A percentile compares a stretch with the other conserved stretches of the same genome.
These are phyloP conservation scores for Vigna trinervia DNA, from an alignment of 306 rosid genomes.

Conservation along the genomic window DNA sequence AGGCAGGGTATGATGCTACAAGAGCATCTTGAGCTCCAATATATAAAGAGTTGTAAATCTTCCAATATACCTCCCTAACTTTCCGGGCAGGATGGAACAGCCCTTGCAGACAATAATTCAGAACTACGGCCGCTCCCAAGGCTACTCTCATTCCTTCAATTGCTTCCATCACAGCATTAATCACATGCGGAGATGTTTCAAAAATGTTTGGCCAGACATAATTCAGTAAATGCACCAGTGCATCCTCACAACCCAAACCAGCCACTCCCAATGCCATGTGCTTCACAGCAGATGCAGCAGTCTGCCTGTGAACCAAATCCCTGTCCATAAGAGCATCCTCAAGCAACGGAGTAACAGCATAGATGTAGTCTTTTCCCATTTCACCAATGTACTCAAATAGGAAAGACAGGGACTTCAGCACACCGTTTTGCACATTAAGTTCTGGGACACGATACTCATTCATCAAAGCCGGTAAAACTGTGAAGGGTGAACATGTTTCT, in stretches of 20 bases:
- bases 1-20: slow-evolving; percentile 49
- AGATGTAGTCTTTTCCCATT: slow-evolving; percentile 97
- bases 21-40: slow-evolving; percentile 57
- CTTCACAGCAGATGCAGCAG: slow-evolving; percentile 97
- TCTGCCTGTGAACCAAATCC: slow-evolving; percentile 95
- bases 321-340: slow-evolving; percentile 98
- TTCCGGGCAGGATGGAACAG: slow-evolving; percentile 52
- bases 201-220: slow-evolving; percentile 96
- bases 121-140: slow-evolving; percentile 84
- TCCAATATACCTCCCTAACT: slow-evolving; percentile 53
- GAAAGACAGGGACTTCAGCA: slow-evolving; percentile 90
- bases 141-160: slow-evolving; percentile 99
- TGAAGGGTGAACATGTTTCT: slow-evolving; percentile 94
- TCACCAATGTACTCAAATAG: slow-evolving; percentile 96
- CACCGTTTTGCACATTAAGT: slow-evolving; percentile 95
- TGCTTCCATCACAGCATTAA: slow-evolving; percentile 98
- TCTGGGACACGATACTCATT: slow-evolving; percentile 97
- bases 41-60: slow-evolving; percentile 46
- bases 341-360: slow-evolving; percentile 93
- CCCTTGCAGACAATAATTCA: slow-evolving; percentile 60
- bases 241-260: slow-evolving; percentile 97
- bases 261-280: slow-evolving; percentile 99
- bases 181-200: slow-evolving; percentile 95
- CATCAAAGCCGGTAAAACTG: slow-evolving; percentile 94
- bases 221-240: slow-evolving; percentile 80